Evolutionary conservation across 2,329 filamentous ascomycete genomes (phyloP), one percentile per base, ranked within the genome.

Genomic region (Aureobasidium leucospermi): DNA sequence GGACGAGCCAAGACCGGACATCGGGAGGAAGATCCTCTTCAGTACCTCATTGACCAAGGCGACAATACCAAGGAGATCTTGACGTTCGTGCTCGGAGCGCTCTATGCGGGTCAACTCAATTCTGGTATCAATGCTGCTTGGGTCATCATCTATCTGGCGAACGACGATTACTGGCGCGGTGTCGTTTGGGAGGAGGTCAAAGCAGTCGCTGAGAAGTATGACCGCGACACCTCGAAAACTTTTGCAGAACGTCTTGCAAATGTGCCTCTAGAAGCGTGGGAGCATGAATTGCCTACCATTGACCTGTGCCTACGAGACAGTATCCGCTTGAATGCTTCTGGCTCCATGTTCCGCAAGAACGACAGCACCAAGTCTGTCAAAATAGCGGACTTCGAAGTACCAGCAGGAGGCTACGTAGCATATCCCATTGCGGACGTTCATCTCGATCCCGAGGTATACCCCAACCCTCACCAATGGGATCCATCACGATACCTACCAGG

Each of bases 61-160:
- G 75, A 79, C n/a, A 69, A 67, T 15, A 73, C 78, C 10, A 64
- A 67, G 7, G 70, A 75, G 48, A 76, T 81, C 36, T 71, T 80
- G 38, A 66, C 69, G 16, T 82, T 83, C 67, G 73, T 82, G 36
- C 70, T 84, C n/a, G 76, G 77, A 11, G 71, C 79, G 0, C 69
- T 85, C 3, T 83, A 81, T 65, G 81, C 81, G 1, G 81, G 81
- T n/a, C 71, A 80, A 36, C 63, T 83, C n/a, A 85, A 84, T 68
- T 80, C 72, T 28, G 81, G 80, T 41, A 76, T 82, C 66, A 83
- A 81, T 63, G 77, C 79, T 1, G 76, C 77, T 1, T 83, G 78
- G 75, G 70, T 83, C 62, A 67, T 84, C 62, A 62, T 76, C 67
- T 75, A 80, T 73, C 72, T 85, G 57, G 67, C 79, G 58, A 60